Percentiles rank a stretch among this genome's conserved stretches.
These are phyloP conservation scores for Phellinidium pouzarii DNA, from an alignment of 1,284 basidiomycete genomes.

Conservation along the genomic window DNA sequence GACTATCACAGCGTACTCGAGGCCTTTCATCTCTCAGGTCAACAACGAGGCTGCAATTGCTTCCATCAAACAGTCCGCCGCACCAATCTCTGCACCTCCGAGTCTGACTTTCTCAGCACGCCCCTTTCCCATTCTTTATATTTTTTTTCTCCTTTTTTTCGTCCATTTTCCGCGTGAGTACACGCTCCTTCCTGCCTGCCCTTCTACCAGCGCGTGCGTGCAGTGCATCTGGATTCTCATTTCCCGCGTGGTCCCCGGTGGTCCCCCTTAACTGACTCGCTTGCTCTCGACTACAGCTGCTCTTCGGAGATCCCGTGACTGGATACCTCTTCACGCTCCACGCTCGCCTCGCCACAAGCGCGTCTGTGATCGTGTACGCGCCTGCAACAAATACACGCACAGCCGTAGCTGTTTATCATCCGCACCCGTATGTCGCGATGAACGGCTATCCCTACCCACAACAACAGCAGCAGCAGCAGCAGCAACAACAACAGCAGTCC, in stretches of 20 bases:
- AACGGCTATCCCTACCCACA: slow-evolving; percentile 15
- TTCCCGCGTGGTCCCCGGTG: neutral
- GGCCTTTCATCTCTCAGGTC: neutral
- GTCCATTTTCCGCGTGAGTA: neutral
- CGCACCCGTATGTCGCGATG: neutral
- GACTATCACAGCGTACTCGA: neutral
- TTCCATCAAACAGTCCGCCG: neutral
- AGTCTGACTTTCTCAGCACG: neutral
- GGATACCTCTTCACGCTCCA: too few relatives aligned
- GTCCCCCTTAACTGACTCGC: neutral
- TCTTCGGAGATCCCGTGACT: neutral
- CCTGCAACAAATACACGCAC: neutral
- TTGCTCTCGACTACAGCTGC: neutral
- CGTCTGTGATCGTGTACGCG: neutral
- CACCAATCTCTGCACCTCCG: neutral
- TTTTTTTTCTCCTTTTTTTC: neutral
- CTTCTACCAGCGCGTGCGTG: neutral
- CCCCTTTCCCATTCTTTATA: neutral
- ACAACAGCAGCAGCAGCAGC: slow-evolving; percentile 12
- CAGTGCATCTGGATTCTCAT: neutral
- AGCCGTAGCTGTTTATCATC: neutral
- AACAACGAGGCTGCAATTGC: neutral
- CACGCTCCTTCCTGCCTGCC: too few relatives aligned
- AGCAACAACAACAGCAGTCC: slow-evolving; percentile 19
- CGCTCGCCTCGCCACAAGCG: neutral